Evolutionary conservation across 1,139 yeast species (phyloP).

Genomic region (Arxiozyma slooffiae): DNA sequence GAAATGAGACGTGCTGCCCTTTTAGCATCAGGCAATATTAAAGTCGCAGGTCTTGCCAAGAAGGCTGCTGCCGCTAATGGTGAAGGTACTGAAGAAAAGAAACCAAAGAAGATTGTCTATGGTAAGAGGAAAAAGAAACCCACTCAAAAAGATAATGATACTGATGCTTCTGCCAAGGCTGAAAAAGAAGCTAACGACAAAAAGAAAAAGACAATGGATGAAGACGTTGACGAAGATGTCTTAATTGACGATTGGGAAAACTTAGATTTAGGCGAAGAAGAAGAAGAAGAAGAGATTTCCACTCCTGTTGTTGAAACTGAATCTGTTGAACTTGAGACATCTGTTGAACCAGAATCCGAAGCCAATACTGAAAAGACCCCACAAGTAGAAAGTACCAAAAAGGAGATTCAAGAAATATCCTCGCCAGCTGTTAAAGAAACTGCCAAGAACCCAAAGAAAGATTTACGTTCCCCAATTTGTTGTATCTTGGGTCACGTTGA

Average conservation of each 20-base stretch:
- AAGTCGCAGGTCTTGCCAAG: slow-evolving; percentile 61
- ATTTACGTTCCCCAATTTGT: slow-evolving; percentile 96
- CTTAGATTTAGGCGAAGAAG: slow-evolving; percentile 48
- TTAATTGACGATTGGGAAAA: slow-evolving; percentile 60
- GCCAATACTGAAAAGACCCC: slow-evolving; percentile 2
- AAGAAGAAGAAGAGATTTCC: slow-evolving; percentile 23
- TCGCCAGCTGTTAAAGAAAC: slow-evolving; percentile 8
- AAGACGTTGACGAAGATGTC: slow-evolving; percentile 41
- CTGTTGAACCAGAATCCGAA: slow-evolving; percentile 5
- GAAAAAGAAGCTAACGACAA: slow-evolving; percentile 6
- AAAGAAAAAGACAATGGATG: slow-evolving; percentile 16
- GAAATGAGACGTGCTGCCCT: slow-evolving; percentile 88
- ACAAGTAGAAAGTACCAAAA: slow-evolving; percentile 6
- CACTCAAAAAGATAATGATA: slow-evolving; percentile 23
- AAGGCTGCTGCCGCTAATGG: slow-evolving; percentile 24
- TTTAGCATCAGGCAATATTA: slow-evolving; percentile 62
- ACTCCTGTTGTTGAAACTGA: slow-evolving; percentile 22
- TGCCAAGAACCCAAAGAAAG: slow-evolving; percentile 28
- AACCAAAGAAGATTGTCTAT: slow-evolving; percentile 67
- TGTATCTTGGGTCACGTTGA: slow-evolving; percentile 99
- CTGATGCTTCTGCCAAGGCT: slow-evolving; percentile 2
- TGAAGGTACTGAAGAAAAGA: slow-evolving; percentile 31
- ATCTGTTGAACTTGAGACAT: slow-evolving; percentile 4
- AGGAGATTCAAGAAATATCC: slow-evolving; percentile 7
- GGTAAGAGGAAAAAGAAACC: slow-evolving; percentile 57